Conservation (phyloP, 2,329 filamentous ascomycete genomes). For the Pseudonectria foliicola region DNA sequence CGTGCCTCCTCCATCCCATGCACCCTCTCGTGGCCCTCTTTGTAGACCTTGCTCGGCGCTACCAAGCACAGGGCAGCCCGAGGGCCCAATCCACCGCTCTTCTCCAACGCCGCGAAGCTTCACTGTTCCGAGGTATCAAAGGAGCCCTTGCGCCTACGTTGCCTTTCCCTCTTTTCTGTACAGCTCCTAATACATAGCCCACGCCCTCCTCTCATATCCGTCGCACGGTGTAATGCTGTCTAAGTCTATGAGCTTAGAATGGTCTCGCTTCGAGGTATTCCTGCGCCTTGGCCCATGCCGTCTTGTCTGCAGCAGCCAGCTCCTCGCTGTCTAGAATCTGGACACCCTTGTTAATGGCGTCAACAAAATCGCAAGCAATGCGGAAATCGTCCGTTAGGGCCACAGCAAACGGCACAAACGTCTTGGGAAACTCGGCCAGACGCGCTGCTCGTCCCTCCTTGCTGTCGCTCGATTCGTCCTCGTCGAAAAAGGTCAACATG, state of each 20-base stretch:
- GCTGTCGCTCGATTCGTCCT: constrained; percentile 54
- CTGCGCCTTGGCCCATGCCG: constrained; percentile 48
- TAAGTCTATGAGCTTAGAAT: constrained; percentile 22
- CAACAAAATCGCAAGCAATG: constrained; percentile 50
- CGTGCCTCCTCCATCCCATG: too few species aligned
- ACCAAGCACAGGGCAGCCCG: too few species aligned
- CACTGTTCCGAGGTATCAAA: too few species aligned
- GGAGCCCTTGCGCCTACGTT: too few species aligned
- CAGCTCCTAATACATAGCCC: not conserved
- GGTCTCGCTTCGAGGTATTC: constrained; percentile 42
- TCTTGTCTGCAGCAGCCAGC: constrained; percentile 39
- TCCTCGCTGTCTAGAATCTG: constrained; percentile 44
- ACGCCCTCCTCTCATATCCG: too few species aligned
- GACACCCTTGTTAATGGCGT: constrained; percentile 50
- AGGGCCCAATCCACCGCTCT: too few species aligned
- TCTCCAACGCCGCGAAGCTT: too few species aligned
- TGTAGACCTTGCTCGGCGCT: too few species aligned
- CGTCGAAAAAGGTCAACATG: constrained; percentile 72
- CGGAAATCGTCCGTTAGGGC: constrained; percentile 54
- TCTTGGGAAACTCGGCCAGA: constrained; percentile 43
- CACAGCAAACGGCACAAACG: constrained; percentile 52
- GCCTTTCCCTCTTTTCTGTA: too few species aligned
- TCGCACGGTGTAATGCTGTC: constrained; percentile 4
- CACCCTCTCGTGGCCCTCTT: too few species aligned
- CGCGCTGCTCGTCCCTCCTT: constrained; percentile 37